Base-by-base conservation (phyloP, 2,329 filamentous ascomycete genomes). In the Pestalotiopsis sp. region DNA sequence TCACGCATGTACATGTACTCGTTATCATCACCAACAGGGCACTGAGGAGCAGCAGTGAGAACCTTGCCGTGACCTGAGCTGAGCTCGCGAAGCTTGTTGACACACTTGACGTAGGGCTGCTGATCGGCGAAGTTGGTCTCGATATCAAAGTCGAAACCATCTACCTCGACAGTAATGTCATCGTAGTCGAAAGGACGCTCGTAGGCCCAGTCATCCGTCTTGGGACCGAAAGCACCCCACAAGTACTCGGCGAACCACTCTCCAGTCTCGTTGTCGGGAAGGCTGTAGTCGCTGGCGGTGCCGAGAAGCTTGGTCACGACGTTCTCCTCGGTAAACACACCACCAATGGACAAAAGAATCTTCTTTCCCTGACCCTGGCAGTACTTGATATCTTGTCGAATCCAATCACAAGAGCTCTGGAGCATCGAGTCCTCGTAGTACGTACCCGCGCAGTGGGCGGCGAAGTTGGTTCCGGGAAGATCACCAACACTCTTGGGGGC, bases 341-440 rank as follows among this genome's bases (percentile, higher is more conserved):
- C 90, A 59, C 90, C 90, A 61, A 92, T 84, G 13, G 90, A 91
- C 31, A 92, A 82, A 57, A 91, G 78, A 66, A 92, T 85, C 71
- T 89, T 91, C 80, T 91, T 91, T 67, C 85, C 85, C 68, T 85
- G 78, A 4, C 76, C 71, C 76, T 91, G 89, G 77, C 90, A 92
- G 36, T 81, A 74, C 59, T 76, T 71, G 67, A 82, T 77, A 45
- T 81, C 81, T 20, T 72, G 72, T 17, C 76, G 23, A 17, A 67
- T 61, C 17, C 11, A 49, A 9, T 36, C n/a, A 56, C 66, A 67
- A 38, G 17, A 31, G 66, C 59, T 63, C 23, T 31, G 45, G 49
- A 66, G 64, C 36, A 72, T 69, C 12, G 81, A 80, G 67, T 77
- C 73, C 25, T 67, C 68, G 71, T 81, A 81, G 68, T 75, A 71